Evolutionary conservation across 371 early-diverging fungal genomes (phyloP).

Genomic region (Mucor plumbeus): DNA sequence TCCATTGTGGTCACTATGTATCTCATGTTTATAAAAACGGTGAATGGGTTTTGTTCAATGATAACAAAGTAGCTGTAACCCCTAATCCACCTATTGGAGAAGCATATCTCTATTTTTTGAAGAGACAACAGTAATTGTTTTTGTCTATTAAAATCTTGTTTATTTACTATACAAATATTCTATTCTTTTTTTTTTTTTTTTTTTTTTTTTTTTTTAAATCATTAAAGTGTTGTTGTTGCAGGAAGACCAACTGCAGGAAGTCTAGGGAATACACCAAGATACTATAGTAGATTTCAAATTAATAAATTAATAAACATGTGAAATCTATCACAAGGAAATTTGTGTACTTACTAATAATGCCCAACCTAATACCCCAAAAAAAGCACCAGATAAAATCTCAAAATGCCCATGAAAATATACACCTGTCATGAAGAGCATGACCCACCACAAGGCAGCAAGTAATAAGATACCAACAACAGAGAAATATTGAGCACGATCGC

Average conservation of each 20-base stretch:
- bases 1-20: slow-evolving; percentile 97
- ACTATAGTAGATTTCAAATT: slow-evolving; percentile 24
- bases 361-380: slow-evolving; percentile 78
- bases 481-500: slow-evolving; percentile 29
- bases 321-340: not conserved
- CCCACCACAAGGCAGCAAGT: slow-evolving; percentile 67
- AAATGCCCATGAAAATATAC: slow-evolving; percentile 80
- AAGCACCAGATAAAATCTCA: slow-evolving; percentile 74
- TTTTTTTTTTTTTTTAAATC: not conserved
- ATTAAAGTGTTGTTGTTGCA: slow-evolving; percentile 9
- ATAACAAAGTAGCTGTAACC: slow-evolving; percentile 87
- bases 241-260: slow-evolving; percentile 32
- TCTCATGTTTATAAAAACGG: slow-evolving; percentile 77
- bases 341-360: slow-evolving; percentile 44
- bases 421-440: slow-evolving; percentile 79
- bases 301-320: not conserved
- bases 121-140: slow-evolving; percentile 31
- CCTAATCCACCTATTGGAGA: slow-evolving; percentile 71
- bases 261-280: slow-evolving; percentile 45
- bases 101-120: slow-evolving; percentile 76
- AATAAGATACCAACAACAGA: slow-evolving; percentile 40
- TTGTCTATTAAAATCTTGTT: not conserved
- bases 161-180: not conserved
- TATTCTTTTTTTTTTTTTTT: not conserved
- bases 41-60: slow-evolving; percentile 93